Conservation (phyloP, 2,329 filamentous ascomycete genomes). For the Phaeoacremonium minimum region DNA sequence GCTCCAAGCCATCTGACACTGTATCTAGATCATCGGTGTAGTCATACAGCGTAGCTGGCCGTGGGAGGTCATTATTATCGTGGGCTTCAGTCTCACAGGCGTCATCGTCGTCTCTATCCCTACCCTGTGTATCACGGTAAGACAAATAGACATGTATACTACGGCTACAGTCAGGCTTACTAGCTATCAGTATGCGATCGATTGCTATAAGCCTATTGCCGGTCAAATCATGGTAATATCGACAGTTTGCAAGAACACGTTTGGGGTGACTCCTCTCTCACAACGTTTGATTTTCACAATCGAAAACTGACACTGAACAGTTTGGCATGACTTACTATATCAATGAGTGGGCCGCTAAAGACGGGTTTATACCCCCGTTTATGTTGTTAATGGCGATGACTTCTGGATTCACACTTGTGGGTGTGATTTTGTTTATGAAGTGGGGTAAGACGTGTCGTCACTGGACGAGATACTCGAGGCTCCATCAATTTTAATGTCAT, state of each 20-base stretch:
- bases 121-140: neutral
- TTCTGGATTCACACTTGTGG: too few relatives aligned
- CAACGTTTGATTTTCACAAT: neutral
- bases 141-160: neutral
- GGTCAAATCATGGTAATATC: constrained; percentile 52
- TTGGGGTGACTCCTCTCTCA: constrained; percentile 31
- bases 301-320: neutral
- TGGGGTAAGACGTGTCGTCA: too few relatives aligned
- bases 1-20: too few relatives aligned
- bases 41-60: neutral
- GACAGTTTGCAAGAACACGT: constrained; percentile 58
- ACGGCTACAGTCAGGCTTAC: neutral
- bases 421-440: too few relatives aligned
- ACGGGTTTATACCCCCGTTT: neutral
- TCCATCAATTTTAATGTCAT: too few relatives aligned
- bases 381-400: too few relatives aligned
- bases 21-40: neutral
- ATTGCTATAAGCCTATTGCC: constrained; percentile 56
- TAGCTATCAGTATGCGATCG: constrained; percentile 47
- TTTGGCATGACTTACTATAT: neutral
- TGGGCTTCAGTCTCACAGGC: constrained; percentile 40
- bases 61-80: constrained; percentile 14
- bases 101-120: neutral
- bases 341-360: neutral
- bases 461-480: too few relatives aligned